Evolutionary conservation across 441 rosid genomes (phyloP).

Genomic region (Jatropha podagrica): DNA sequence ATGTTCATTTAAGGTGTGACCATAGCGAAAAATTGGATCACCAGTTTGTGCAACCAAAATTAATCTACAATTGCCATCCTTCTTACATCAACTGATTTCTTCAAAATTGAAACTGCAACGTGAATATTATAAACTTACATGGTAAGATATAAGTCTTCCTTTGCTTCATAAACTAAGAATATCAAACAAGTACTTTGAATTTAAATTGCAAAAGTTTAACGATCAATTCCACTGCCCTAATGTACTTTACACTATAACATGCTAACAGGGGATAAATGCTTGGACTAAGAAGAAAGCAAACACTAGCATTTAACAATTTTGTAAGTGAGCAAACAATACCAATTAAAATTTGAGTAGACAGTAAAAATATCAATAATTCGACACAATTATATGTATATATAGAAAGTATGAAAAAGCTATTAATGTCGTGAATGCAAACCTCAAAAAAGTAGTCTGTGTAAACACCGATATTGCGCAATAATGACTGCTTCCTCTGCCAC

Average conservation of each 20-base stretch:
- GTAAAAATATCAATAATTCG: not conserved
- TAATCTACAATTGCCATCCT: not conserved
- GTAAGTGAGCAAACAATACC: not conserved
- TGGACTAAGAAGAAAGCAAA: not conserved
- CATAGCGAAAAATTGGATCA: not conserved
- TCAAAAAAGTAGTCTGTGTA: slow-evolving; percentile 65
- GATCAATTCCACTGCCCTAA: not conserved
- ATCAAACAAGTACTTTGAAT: not conserved
- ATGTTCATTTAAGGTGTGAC: not conserved
- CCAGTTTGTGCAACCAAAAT: not conserved
- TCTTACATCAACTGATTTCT: not conserved
- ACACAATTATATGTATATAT: not conserved
- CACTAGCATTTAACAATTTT: not conserved
- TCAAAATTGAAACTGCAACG: not conserved
- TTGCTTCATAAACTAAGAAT: not conserved
- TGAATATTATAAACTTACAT: not conserved
- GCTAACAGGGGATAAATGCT: not conserved
- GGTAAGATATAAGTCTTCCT: not conserved
- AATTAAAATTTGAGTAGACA: not conserved
- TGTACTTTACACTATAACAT: not conserved
- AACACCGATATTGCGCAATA: slow-evolving; percentile 50
- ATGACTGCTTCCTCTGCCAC: slow-evolving; percentile 48
- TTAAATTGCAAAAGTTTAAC: not conserved
- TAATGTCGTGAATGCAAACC: slow-evolving; percentile 40
- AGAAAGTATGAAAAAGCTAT: not conserved